Percentiles rank a stretch among this genome's conserved stretches.
phyloP scores from a whole-genome alignment of 163 green algal species.

The Scenedesmus sp. region DNA sequence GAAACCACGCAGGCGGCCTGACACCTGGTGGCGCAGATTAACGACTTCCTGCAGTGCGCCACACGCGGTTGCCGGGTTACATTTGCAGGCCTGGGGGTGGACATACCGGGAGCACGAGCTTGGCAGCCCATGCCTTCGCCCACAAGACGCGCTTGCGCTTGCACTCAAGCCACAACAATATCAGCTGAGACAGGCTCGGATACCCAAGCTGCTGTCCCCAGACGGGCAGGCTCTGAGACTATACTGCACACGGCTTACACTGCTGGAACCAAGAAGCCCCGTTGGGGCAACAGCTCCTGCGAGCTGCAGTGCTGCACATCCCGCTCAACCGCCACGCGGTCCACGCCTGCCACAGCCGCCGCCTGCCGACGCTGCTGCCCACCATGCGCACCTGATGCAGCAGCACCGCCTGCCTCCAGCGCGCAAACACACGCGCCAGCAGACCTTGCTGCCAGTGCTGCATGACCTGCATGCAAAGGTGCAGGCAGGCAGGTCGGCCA shows the following conservation, averaged over 20 bases:
- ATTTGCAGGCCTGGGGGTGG: neutral
- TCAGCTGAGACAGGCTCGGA: no score
- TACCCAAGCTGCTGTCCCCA: neutral
- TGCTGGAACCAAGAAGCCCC: neutral
- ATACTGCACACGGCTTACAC: neutral
- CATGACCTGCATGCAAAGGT: neutral
- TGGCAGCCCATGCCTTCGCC: no score
- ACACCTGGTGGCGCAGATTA: conserved; percentile 39
- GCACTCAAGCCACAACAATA: no score
- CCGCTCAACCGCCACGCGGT: conserved; percentile 42
- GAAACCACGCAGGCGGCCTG: neutral
- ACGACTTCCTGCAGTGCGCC: conserved; percentile 28
- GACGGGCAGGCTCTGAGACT: no score
- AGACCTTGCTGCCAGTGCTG: conserved; percentile 21
- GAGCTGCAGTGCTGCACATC: no score
- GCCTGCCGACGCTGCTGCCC: neutral
- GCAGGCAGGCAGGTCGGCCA: neutral
- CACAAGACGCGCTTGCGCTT: no score
- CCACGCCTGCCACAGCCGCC: conserved; percentile 17
- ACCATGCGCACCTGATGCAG: neutral
- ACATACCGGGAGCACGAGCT: neutral
- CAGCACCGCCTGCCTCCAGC: neutral
- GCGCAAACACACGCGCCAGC: neutral
- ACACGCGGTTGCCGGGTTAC: neutral
- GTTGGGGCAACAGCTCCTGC: no score